Conservation (phyloP, 2,329 filamentous ascomycete genomes). For the Dothistroma pini region DNA sequence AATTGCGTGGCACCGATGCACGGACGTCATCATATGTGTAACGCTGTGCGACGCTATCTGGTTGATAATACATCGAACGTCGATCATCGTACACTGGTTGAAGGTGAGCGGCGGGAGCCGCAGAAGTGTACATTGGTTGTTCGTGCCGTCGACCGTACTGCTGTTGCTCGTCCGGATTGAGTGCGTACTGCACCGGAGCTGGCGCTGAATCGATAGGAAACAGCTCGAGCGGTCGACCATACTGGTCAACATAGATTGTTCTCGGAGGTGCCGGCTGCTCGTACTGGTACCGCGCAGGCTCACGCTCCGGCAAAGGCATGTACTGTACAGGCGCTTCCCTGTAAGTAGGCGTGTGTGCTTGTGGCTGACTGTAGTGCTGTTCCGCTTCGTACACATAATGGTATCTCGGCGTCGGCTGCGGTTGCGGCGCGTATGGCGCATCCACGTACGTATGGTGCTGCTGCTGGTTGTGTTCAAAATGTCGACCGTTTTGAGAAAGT, state of each 20-base stretch:
- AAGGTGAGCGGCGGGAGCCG: conserved; percentile 10
- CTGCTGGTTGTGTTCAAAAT: conserved; percentile 25
- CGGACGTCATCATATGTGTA: conserved; percentile 22
- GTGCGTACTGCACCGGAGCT: conserved; percentile 28
- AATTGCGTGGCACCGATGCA: conserved; percentile 19
- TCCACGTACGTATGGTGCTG: conserved; percentile 18
- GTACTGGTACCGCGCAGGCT: conserved; percentile 22
- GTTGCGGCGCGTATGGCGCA: conserved; percentile 11
- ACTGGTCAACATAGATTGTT: conserved; percentile 34
- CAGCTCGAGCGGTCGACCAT: conserved; percentile 30
- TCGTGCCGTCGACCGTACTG: conserved; percentile 18
- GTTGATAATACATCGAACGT: conserved; percentile 16
- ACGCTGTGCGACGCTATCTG: conserved; percentile 4
- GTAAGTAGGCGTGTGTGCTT: conserved; percentile 13
- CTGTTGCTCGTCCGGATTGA: conserved; percentile 28
- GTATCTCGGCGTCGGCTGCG: conserved; percentile 24
- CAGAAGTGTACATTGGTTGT: conserved; percentile 18
- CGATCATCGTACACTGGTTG: conserved; percentile 18
- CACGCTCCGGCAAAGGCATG: conserved; percentile 20
- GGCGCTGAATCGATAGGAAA: conserved; percentile 29
- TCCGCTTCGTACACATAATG: conserved; percentile 27
- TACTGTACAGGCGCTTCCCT: conserved; percentile 25
- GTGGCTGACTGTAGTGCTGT: conserved; percentile 18
- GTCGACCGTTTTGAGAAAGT: conserved; percentile 17
- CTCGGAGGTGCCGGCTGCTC: conserved; percentile 22